Base-by-base conservation (phyloP, 2,329 filamentous ascomycete genomes). In the Diaporthe australafricana region DNA sequence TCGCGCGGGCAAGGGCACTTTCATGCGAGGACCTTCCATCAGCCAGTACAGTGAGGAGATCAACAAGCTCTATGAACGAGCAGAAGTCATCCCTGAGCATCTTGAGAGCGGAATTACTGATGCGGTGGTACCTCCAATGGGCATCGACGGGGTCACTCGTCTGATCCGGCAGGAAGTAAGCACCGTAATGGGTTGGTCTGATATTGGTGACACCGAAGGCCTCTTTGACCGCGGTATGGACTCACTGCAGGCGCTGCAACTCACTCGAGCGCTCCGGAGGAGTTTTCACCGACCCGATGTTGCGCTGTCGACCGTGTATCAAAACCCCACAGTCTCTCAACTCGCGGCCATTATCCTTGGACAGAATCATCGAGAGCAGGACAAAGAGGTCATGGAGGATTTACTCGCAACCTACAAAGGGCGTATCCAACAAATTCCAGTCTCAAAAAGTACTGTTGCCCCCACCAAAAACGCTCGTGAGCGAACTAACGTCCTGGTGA, bases 41-140 rank as follows among this genome's bases (percentile, higher is more conserved):
- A 55, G 52, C 25, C 77, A 77, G 65, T 78, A 77, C 27, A 42
- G 48, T 2, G 53, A n/a, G 1, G 76, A 77, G 1, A 78, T 78
- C 8, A 74, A 78, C 14, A 76, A 69, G 25, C 52, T 78, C 3
- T 78, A 79, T 45, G 69, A 69, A 5, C 55, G 74, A 62, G 69
- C 67, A 7, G 74, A 76, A 14, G 22, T 50, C 38, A 22, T 27
- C 38, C 14, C 47, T 8, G 74, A 75, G 0, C 72, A 74, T 17
- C 73, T 75, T 2, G 73, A 74, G 11, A 68, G 74, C 17, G 52
- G 32, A 11, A 32, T n/a, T 3, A 4, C 12, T 17, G 42, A 45
- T 0, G 32, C 4, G 17, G 68, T 62, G 14, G 1, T 72, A 17
- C 38, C 74, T 25, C 7, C 48, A 14, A 57, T n/a, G 35, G 47